Evolutionary conservation across 139 green algal species (phyloP), one percentile per base, ranked within the genome.

Genomic region (Chlorella sp.): DNA sequence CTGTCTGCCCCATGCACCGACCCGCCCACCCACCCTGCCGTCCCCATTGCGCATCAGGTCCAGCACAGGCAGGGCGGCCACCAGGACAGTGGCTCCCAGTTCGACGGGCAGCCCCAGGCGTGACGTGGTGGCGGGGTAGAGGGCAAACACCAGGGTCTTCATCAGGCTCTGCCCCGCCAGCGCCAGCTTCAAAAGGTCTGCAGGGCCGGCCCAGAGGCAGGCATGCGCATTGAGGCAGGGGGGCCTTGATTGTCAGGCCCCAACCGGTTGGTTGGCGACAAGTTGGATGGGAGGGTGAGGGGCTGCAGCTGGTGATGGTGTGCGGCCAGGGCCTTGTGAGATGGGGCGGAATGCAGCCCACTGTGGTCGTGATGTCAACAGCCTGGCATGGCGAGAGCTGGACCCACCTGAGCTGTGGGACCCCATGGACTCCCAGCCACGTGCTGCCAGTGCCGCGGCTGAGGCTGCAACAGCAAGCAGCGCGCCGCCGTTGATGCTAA

Each of bases 171-270:
- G 37, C 24, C 64, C 83, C 28, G 68, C 64, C 83, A 88, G 34
- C 21, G 36, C 83, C 36, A 80, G 64, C 83, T 66, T 88, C 24
- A 79, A 36, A 1, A 88, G 64, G 37, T 88, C 83, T 88, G 83
- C 64, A 30, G 37, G 37, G 64, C 37, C 42, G 15, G 1, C 2
- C 28, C 11, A 77, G 12, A 28, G 26, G 11, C 28, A 28, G 69
- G 28, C 28, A 28, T 18, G 64, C n/a, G 11, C 21, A 71, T 28
- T 26, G 64, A 28, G 5, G 60, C 14, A 26, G 60, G 22, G 64
- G 21, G 64, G 22, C 21, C 22, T 9, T 32, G 64, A n/a, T n/a
- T n/a, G n/a, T n/a, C n/a, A n/a, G n/a, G n/a, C n/a, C n/a, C n/a
- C n/a, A n/a, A n/a, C 24, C 18, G 81, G 81, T 60, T 57, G n/a